Evolutionary conservation across 805 yeast genomes (phyloP), one percentile per base, ranked within the genome.

Genomic region (Pichia rugopelliculosa): DNA sequence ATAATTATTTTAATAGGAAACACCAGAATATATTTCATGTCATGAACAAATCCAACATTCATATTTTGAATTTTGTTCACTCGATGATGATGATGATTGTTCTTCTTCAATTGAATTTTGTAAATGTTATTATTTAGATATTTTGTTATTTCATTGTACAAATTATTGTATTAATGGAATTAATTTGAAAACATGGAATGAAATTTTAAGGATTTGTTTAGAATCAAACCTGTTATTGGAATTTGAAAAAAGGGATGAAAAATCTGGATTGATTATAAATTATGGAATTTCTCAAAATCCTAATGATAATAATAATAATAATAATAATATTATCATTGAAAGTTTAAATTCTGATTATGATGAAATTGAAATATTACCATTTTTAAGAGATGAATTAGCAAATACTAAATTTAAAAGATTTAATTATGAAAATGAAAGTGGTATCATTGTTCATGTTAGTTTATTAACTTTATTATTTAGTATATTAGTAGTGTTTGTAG

Each of bases 101-200:
- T n/a, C n/a, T n/a, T n/a, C n/a, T n/a, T n/a, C n/a, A n/a, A n/a
- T n/a, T n/a, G n/a, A n/a, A 51, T 56, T 59, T 13, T 61, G 65
- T 53, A 54, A 57, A 39, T 61, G 64, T 41, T 61, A 61, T 44
- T 60, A 60, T 42, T 46, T 59, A 9, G 61, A 62, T 3, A 55
- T 56, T 12, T 41, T 61, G 36, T 18, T 56, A 3, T 42, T 56
- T 6, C 51, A 53, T 21, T 61, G 64, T 43, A 47, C 53, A 23
- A 53, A 51, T n/a, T 58, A 49, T 40, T 60, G 65, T 49, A 55
- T 34, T 4, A 53, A 12, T n/a, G 45, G 45, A 4, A 27, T 46
- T 4, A 41, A 46, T 36, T n/a, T n/a, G 13, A 22, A 36, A 6
- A 46, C 44, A 3, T 33, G 33, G 36, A n/a, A 41, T 23, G 15